Base-by-base conservation (phyloP, 2,329 filamentous ascomycete species). In the Leptographium lundbergii region DNA sequence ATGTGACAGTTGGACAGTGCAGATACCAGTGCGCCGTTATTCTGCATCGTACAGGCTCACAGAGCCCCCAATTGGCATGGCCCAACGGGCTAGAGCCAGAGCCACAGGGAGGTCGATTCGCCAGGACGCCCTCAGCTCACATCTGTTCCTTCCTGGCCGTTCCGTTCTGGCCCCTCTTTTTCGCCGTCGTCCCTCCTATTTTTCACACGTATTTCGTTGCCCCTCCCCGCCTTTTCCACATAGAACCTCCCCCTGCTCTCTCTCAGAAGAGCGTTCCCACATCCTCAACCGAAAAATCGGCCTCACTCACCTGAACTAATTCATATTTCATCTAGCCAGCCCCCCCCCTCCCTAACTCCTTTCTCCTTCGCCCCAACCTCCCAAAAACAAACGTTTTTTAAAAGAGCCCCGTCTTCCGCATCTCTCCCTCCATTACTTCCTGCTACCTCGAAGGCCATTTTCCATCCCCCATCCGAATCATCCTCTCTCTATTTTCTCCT, bases 401-500 rank as follows among this genome's bases (percentile, higher is more conserved):
- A 53, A 57, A 57, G 27, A 54, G 25, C 27, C 32, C 45, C 22
- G n/a, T 55, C 24, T 42, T 42, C 36, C 17, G 5, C n/a, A 25
- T 27, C 29, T 32, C 19, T 34, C 51, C 56, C 29, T 24, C 47
- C 10, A 14, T 34, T 11, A 36, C 27, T 14, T 39, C 36, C 56
- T 19, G 24, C 24, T 50, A 24, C 47, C 47, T 54, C 39, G 56
- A 57, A 59, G 54, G 29, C 36, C 29, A 39, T 52, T 36, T 29
- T 27, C 48, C 47, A n/a, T 51, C 52, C 29, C 39, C 32, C 55
- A 60, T 45, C 47, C 57, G 47, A 48, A 29, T 53, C 29, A 11
- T 53, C 29, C 24, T 54, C 50, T 19, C 27, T 59, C 54, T 45
- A 45, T 51, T 69, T 65, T 67, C 65, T 60, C 63, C 66, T 67